Percentiles rank a stretch among this genome's conserved stretches.
Conservation (phyloP, 1,284 basidiomycete species). For the Entoloma clypeatum region DNA sequence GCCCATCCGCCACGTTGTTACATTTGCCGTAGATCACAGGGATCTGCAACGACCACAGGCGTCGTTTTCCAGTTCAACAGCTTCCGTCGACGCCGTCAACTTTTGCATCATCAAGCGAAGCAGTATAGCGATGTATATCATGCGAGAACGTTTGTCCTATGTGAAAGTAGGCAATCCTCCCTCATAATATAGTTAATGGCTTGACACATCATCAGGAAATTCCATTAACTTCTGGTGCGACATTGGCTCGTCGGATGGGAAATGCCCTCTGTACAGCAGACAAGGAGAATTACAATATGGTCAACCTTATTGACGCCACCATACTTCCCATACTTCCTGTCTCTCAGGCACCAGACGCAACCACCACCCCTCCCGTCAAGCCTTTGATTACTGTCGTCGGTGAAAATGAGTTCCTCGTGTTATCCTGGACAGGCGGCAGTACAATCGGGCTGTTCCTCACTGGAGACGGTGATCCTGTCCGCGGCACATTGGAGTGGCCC, state of each 20-base stretch:
- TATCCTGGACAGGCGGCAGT: constrained; percentile 72
- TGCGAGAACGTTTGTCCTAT: constrained; percentile 57
- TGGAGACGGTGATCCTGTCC: constrained; percentile 79
- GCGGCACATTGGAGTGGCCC: constrained; percentile 85
- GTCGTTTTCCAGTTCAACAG: constrained; percentile 34
- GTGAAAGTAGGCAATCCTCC: constrained; percentile 46
- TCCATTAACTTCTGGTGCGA: constrained; percentile 63
- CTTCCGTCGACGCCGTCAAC: constrained; percentile 57
- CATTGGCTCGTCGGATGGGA: constrained; percentile 62
- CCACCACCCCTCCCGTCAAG: constrained; percentile 44
- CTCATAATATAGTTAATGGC: background rate
- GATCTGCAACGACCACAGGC: constrained; percentile 57
- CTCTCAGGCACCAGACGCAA: constrained; percentile 54
- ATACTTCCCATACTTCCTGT: constrained; percentile 74
- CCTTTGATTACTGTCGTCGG: constrained; percentile 75
- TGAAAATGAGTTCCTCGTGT: constrained; percentile 73
- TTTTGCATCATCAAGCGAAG: constrained; percentile 76
- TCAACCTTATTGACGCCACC: constrained; percentile 69
- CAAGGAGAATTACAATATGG: constrained; percentile 66
- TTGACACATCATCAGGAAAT: constrained; percentile 57
- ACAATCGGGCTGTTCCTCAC: constrained; percentile 85
- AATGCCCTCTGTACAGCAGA: constrained; percentile 74
- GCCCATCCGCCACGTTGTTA: constrained; percentile 74
- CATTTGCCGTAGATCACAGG: constrained; percentile 78
- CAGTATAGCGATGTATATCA: constrained; percentile 62